Evolutionary conservation across 2,329 filamentous ascomycete genomes (phyloP), one percentile per base, ranked within the genome.

Genomic region (Myriosclerotinia scirpicola): DNA sequence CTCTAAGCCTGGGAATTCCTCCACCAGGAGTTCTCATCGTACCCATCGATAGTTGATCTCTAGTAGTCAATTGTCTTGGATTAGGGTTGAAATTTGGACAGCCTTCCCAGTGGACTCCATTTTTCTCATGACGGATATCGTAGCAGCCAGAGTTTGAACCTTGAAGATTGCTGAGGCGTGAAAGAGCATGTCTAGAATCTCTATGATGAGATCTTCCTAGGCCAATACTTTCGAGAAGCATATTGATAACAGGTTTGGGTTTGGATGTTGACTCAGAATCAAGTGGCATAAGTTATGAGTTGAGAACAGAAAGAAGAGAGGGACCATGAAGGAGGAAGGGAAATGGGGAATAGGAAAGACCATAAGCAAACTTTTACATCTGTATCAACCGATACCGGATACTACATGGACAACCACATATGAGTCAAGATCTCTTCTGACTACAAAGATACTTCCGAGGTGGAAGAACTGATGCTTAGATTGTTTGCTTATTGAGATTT

Each of bases 401-500:
- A 46, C 40, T 20, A 64, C n/a, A 46, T 38, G 15, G 36, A 48
- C 52, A 56, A 11, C 17, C 30, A 36, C 17, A 36, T 48, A 55
- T 64, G 52, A 64, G 52, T 61, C 58, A 58, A 64, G 40, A 48
- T 34, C 46, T 42, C 52, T 64, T 58, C 40, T 58, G 61, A 48
- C 40, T 36, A 46, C 8, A 20, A 22, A 48, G n/a, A 1, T 26
- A 54, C 34, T 7, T 20, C 14, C 30, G 44, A 36, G 26, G n/a
- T 12, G 12, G 40, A 56, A 42, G 20, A 56, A 46, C 30, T 46
- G 20, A 22, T 22, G 52, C 40, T 46, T 54, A 36, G 26, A n/a
- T 38, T 64, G 52, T 64, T 64, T 56, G 61, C 61, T 64, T 58
- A 38, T 36, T 48, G 40, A 34, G 3, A 48, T 46, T 46, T 56